A percentile compares a stretch with the other conserved stretches of the same genome.
These are phyloP conservation scores for Umbelopsis sp. DNA, from an alignment of 192 early-diverging fungal genomes.

Conservation along the genomic window DNA sequence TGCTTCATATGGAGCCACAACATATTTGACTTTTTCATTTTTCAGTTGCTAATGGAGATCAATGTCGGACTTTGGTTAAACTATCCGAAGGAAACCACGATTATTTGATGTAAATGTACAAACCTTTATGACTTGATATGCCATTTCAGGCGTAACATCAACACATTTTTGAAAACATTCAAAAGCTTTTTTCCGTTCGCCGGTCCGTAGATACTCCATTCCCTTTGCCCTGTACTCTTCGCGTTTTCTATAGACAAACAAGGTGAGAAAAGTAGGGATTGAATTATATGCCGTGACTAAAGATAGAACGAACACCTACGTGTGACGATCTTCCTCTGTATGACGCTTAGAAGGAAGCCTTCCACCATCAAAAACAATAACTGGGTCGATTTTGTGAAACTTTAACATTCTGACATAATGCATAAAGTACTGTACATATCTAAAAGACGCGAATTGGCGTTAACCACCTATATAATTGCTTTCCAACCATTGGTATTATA, in stretches of 20 bases:
- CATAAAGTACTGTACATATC: constrained; percentile 87
- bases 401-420: constrained; percentile 72
- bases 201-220: constrained; percentile 52
- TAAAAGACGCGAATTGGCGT: constrained; percentile 35
- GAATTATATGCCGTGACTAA: neutral
- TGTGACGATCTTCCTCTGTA: constrained; percentile 70
- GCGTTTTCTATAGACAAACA: constrained; percentile 44
- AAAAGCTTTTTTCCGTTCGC: constrained; percentile 63
- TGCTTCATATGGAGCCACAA: constrained; percentile 97
- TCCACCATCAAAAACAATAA: constrained; percentile 96
- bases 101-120: neutral
- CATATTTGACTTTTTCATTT: constrained; percentile 65
- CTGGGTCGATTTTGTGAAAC: constrained; percentile 69
- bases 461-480: neutral
- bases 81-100: too few relatives aligned
- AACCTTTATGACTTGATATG: constrained; percentile 73
- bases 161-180: constrained; percentile 76
- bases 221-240: constrained; percentile 60
- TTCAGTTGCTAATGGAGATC: constrained; percentile 45
- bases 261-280: neutral
- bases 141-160: constrained; percentile 88
- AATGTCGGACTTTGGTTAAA: too few relatives aligned
- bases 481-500: neutral
- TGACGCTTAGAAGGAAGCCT: constrained; percentile 77
- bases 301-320: constrained; percentile 39